phyloP scores from a whole-genome alignment of 192 early-diverging fungal species.

The Thamnidium elegans region DNA sequence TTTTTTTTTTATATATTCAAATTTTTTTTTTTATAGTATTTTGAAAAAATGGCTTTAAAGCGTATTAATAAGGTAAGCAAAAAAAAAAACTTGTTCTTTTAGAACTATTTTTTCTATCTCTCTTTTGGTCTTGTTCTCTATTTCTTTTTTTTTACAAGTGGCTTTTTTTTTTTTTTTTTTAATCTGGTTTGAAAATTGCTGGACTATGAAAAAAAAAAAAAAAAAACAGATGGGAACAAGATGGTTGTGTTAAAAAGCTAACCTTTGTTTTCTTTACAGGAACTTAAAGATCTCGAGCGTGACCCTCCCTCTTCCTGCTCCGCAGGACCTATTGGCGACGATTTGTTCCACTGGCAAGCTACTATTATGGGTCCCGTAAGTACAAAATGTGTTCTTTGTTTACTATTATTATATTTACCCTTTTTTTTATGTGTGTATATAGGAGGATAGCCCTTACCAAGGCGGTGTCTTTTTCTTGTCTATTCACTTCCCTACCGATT shows the following conservation, averaged over 20 bases:
- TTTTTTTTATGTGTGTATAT: slow-evolving; percentile 8
- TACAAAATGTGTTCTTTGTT: slow-evolving; percentile 20
- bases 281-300: slow-evolving; percentile 93
- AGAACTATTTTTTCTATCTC: not conserved
- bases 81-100: not conserved
- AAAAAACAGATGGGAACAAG: slow-evolving; percentile 2
- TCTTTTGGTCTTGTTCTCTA: not conserved
- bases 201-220: not conserved
- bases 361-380: slow-evolving; percentile 97
- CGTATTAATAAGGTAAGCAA: slow-evolving; percentile 95
- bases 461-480: slow-evolving; percentile 97
- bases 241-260: slow-evolving; percentile 2
- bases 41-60: slow-evolving; percentile 89
- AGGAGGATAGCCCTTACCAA: slow-evolving; percentile 89
- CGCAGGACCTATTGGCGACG: slow-evolving; percentile 94
- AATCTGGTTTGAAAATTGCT: too few relatives aligned
- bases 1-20: slow-evolving; percentile 12
- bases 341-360: slow-evolving; percentile 95
- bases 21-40: slow-evolving; percentile 9
- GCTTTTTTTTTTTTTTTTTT: too few relatives aligned
- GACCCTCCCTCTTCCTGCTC: slow-evolving; percentile 98
- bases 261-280: slow-evolving; percentile 43
- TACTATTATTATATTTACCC: not conserved
- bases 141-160: not conserved
- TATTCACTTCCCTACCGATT: slow-evolving; percentile 98